phyloP scores from a whole-genome alignment of 2,329 filamentous ascomycete species.

The Penicillium freii region DNA sequence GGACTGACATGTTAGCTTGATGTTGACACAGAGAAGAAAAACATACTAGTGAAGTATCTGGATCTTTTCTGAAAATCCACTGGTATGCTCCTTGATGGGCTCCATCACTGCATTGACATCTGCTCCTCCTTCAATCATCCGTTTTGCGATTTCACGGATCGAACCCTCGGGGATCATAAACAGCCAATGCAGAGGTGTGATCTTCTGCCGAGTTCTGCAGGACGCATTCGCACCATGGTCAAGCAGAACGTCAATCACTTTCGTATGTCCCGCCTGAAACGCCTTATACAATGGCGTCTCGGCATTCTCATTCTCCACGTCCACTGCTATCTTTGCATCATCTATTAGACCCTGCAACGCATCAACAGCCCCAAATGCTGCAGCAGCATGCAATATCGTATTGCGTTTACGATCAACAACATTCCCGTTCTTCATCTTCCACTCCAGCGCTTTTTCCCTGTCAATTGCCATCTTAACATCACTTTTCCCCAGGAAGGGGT shows the following conservation, averaged over 20 bases:
- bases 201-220: conserved; percentile 17
- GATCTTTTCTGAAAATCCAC: conserved; percentile 20
- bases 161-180: conserved; percentile 21
- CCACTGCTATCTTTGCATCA: conserved; percentile 8
- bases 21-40: background rate
- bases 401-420: conserved; percentile 27
- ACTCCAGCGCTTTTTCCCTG: conserved; percentile 8
- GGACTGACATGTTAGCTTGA: conserved; percentile 20
- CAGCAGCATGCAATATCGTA: conserved; percentile 28
- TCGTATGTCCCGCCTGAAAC: conserved; percentile 28
- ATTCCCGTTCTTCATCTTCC: conserved; percentile 8
- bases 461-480: conserved; percentile 13
- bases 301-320: conserved; percentile 27
- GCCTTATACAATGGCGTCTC: conserved; percentile 32
- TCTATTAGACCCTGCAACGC: conserved; percentile 19
- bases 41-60: conserved; percentile 30
- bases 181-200: conserved; percentile 29
- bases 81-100: conserved; percentile 20
- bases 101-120: conserved; percentile 22
- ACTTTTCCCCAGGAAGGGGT: conserved; percentile 24
- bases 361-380: conserved; percentile 19
- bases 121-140: conserved; percentile 22
- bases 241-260: conserved; percentile 25
- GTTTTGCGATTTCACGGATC: conserved; percentile 16
- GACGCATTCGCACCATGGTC: conserved; percentile 23